Base-by-base conservation (phyloP, 2,329 filamentous ascomycete species). In the Malbranchea cinnamomea region DNA sequence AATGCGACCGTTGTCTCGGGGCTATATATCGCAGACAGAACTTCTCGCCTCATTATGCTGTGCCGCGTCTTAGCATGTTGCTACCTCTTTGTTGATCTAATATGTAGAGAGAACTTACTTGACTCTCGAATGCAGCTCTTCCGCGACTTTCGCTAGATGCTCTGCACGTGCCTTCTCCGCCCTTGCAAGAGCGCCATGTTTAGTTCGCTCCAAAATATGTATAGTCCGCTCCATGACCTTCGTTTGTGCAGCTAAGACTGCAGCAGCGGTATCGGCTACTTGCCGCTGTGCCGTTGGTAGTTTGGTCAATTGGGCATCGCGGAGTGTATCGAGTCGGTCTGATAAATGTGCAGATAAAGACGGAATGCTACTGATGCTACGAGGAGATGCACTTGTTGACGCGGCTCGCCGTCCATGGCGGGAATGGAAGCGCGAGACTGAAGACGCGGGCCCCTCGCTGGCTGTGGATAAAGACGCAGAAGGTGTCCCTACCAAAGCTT, bases 91-190 rank as follows among this genome's bases (percentile, higher is more conserved):
- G 11, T 26, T 8, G 8, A 30, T 10, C 33, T 16, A 6, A 12
- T 32, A 31, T 9, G 45, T 22, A 13, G 16, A 26, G 23, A 26
- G 6, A 23, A 35, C 50, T 34, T 49, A 57, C 54, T 43, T 47
- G 18, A 53, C 33, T 41, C 56, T 56, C 9, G 46, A 48, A 32
- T 52, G 52, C 26, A 60, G 34, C 10, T 46, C 48, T 28, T 49
- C 43, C 26, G 56, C 54, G 26, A 59, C 52, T 18, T 40, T 46
- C 16, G 47, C 47, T 33, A 60, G 36, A 43, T 58, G 49, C 27
- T 57, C 55, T 9, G 53, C 54, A 34, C 50, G 50, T 3, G 53
- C 53, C 35, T 46, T 55, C 13, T 44, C 50, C 30, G 45, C 53
- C 31, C 52, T 43, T 25, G 48, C 45, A 23, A 54, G 28, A 11